Base-by-base conservation (phyloP, 2,329 filamentous ascomycete species). In the Alternaria sp. region DNA sequence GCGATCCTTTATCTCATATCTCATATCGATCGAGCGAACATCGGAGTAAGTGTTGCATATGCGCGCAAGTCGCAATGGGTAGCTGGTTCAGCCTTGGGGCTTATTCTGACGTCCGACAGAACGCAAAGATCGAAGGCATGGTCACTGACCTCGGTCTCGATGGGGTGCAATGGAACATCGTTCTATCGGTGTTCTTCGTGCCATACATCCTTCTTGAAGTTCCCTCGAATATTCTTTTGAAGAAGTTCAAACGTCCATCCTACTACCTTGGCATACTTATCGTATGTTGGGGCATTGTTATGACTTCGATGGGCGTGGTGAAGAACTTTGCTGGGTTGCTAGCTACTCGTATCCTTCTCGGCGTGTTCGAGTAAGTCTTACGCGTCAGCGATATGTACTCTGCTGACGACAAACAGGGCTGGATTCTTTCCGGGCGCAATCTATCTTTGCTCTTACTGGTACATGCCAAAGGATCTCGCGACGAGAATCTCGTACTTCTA, bases 71-170 rank as follows among this genome's bases (percentile, higher is more conserved):
- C 18, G 12, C 2, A 5, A 22, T 9, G 16, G 36, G 36, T n/a
- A 18, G 16, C 16, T 38, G 5, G 36, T 38, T 18, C 16, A 9
- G 18, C 7, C 4, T 20, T 20, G n/a, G 38, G n/a, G 38, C 38
- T 41, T 41, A 4, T 20, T 20, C 52, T 54, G 14, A 54, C 16
- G 3, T 25, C 16, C 12, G n/a, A 34, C 16, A 69, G 5, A 84
- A 87, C 6, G 89, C 89, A 0, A 84, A 85, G n/a, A 82, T 91
- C 51, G 86, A 87, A 72, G 88, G 88, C 12, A 80, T 91, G 30
- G 84, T 88, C 48, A 78, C 80, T 4, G 88, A 90, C 54, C 79
- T 90, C 14, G 70, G 78, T 1, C 81, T 90, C 57, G 73, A 74
- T 54, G 77, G 85, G 3, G 46, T 52, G 11, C 34, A 57, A 16